Conservation (phyloP, 768 basidiomycete genomes). For the Leccinum broughii region DNA sequence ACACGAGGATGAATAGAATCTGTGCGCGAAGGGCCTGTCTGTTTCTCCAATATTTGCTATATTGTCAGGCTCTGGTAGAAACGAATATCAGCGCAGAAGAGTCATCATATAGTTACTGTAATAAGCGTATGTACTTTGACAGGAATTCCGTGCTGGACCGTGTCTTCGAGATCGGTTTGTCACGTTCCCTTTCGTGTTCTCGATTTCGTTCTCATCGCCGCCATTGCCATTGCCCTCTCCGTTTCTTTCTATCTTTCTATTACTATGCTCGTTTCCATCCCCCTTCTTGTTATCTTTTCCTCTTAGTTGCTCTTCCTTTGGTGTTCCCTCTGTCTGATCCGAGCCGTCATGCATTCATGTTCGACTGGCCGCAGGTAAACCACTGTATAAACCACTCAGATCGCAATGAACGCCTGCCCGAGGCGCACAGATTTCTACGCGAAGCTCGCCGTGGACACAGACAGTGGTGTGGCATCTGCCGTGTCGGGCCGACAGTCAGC, state of each 20-base stretch:
- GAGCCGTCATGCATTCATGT: neutral
- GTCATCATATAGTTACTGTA: no score
- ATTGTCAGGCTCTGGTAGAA: no score
- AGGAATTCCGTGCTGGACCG: no score
- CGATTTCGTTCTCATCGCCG: neutral
- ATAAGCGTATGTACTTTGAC: no score
- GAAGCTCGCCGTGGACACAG: constrained; percentile 58
- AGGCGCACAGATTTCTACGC: constrained; percentile 61
- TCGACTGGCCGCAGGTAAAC: constrained; percentile 1
- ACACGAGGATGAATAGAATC: no score
- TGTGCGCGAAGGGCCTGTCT: no score
- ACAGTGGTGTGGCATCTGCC: constrained; percentile 45
- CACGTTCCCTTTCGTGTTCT: constrained; percentile 29
- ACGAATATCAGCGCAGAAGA: no score
- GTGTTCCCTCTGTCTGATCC: neutral
- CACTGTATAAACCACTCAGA: constrained; percentile 21
- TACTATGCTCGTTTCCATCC: neutral
- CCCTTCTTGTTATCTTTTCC: neutral
- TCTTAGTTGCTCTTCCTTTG: neutral
- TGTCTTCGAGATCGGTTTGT: constrained; percentile 39
- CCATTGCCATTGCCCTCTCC: neutral
- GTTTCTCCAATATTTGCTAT: no score
- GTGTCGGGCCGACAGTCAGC: constrained; percentile 50
- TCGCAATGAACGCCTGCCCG: constrained; percentile 63
- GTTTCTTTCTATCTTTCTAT: neutral